A percentile compares a stretch with the other conserved stretches of the same genome.
Evolutionary conservation across 2,329 filamentous ascomycete genomes (phyloP).

Genomic region (Cyphellophora attinorum): DNA sequence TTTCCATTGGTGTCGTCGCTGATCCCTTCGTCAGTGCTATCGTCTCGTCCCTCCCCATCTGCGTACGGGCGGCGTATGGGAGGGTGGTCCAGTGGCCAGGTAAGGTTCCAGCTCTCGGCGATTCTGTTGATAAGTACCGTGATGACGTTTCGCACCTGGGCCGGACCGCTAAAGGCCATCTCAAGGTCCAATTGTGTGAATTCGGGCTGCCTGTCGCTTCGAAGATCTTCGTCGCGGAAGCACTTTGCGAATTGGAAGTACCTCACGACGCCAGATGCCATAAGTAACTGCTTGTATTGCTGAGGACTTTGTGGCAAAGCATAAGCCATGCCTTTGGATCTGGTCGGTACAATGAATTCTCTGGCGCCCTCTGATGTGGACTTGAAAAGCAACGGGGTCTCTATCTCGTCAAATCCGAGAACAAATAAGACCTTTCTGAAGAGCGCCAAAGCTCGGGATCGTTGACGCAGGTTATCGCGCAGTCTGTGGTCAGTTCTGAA

Average conservation of each 20-base stretch:
- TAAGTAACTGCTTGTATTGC: conserved; percentile 96
- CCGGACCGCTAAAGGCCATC: conserved; percentile 70
- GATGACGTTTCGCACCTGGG: no score
- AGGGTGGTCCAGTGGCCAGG: background rate
- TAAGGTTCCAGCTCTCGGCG: background rate
- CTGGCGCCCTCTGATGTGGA: conserved; percentile 92
- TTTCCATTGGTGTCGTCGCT: no score
- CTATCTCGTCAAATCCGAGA: conserved; percentile 64
- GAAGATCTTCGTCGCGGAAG: conserved; percentile 88
- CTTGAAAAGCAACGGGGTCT: conserved; percentile 93
- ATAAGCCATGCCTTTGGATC: conserved; percentile 67
- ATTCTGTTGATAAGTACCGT: background rate
- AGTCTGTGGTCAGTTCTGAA: conserved; percentile 64
- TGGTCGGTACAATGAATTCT: conserved; percentile 87
- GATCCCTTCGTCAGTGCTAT: no score
- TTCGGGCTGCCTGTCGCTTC: conserved; percentile 88
- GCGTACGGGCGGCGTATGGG: no score
- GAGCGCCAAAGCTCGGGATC: conserved; percentile 50
- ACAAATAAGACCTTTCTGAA: conserved; percentile 46
- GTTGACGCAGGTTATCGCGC: conserved; percentile 58
- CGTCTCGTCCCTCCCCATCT: no score
- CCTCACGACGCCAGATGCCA: conserved; percentile 72
- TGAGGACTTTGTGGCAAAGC: conserved; percentile 93
- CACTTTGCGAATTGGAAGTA: conserved; percentile 94
- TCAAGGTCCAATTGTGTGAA: conserved; percentile 96